Evolutionary conservation across 495 filamentous ascomycete genomes (phyloP).

Genomic region (Neurospora sp.): DNA sequence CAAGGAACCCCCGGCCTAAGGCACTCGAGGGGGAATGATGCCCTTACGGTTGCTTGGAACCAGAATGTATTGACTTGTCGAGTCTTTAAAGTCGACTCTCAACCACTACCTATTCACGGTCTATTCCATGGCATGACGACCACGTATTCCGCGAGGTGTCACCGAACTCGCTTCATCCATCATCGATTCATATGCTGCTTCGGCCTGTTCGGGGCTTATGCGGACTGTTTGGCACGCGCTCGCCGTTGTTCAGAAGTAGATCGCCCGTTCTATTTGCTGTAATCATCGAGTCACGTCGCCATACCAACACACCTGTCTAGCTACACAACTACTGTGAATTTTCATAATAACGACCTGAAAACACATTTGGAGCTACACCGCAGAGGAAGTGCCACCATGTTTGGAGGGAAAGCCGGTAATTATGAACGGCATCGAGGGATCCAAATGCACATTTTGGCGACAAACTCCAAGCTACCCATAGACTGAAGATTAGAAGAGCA

Average conservation of each 20-base stretch:
- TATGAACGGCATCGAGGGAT: background rate
- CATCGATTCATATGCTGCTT: background rate
- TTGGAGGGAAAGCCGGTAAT: background rate
- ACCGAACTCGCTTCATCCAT: background rate
- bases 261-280: background rate
- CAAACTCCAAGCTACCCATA: background rate
- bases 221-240: background rate
- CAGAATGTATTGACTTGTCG: background rate
- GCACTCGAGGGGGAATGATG: background rate
- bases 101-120: background rate
- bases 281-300: background rate
- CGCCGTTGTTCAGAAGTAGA: background rate
- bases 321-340: background rate
- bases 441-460: background rate
- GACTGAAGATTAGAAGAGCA: background rate
- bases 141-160: background rate
- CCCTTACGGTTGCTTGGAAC: background rate
- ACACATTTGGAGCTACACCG: background rate
- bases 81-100: background rate
- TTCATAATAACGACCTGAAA: background rate
- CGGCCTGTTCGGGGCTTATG: background rate
- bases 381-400: background rate
- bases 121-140: background rate
- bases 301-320: background rate
- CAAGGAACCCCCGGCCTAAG: background rate